phyloP scores from a whole-genome alignment of 164 flowering plant species.

The Stephania yunnanensis region DNA sequence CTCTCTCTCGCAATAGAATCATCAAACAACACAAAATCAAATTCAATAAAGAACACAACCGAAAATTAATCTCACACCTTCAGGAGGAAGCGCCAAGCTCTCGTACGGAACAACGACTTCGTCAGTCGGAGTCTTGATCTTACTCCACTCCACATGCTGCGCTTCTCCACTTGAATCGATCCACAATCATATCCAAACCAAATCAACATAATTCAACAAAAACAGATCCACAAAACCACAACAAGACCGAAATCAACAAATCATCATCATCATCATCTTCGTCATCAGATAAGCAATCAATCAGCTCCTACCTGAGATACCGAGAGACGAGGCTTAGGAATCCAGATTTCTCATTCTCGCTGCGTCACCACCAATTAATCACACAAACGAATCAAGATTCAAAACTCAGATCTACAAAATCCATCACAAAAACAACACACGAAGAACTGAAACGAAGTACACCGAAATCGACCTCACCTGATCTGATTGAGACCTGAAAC shows the following conservation, averaged over 20 bases:
- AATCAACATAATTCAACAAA: no score
- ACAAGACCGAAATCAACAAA: background rate
- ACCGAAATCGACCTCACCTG: constrained; percentile 41
- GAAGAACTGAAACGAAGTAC: background rate
- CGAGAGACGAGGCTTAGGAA: constrained; percentile 87
- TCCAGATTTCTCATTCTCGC: constrained; percentile 94
- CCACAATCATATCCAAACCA: background rate
- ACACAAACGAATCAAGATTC: background rate
- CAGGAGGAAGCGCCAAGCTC: constrained; percentile 51
- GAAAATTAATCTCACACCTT: constrained; percentile 36
- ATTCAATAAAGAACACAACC: background rate
- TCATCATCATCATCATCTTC: no score
- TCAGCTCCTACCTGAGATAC: constrained; percentile 61
- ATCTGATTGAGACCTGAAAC: constrained; percentile 67
- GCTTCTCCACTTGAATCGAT: constrained; percentile 72
- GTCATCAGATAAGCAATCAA: background rate
- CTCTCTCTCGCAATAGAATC: no score
- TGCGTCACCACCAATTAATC: constrained; percentile 24
- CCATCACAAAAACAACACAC: background rate
- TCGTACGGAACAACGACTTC: constrained; percentile 94
- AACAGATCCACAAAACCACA: background rate
- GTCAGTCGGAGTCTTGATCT: constrained; percentile 96
- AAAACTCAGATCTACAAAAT: constrained; percentile 11
- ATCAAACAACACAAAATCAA: no score
- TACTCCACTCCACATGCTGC: constrained; percentile 87